phyloP scores from a whole-genome alignment of 2,329 filamentous ascomycete species.

The Cryphonectria parasitica region DNA sequence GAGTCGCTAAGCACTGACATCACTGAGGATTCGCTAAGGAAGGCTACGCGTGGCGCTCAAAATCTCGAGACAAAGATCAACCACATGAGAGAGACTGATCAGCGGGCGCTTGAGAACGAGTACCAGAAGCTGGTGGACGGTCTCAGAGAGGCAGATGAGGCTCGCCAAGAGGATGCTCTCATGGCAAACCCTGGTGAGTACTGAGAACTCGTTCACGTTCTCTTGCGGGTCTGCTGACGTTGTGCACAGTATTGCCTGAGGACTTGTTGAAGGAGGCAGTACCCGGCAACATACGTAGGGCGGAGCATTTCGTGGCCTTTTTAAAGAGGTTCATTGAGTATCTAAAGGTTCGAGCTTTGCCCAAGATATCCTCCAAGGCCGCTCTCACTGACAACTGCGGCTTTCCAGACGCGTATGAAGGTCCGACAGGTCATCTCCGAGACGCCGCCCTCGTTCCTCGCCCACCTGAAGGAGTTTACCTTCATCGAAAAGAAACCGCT shows the following conservation, averaged over 20 bases:
- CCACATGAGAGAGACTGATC: conserved; percentile 95
- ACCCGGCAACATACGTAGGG: conserved; percentile 92
- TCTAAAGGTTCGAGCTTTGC: conserved; percentile 63
- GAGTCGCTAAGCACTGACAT: conserved; percentile 96
- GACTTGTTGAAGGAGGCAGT: conserved; percentile 95
- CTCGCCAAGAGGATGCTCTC: conserved; percentile 90
- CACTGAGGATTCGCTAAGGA: conserved; percentile 90
- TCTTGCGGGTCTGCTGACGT: background rate
- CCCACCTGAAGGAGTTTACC: conserved; percentile 91
- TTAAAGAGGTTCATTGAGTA: conserved; percentile 97
- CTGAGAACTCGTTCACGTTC: too few relatives aligned
- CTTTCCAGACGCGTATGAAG: conserved; percentile 87
- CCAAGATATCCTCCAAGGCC: conserved; percentile 21
- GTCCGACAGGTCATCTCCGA: conserved; percentile 97
- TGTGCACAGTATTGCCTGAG: conserved; percentile 73
- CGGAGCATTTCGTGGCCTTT: conserved; percentile 95
- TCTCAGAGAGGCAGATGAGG: conserved; percentile 83
- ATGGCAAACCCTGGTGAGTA: conserved; percentile 81
- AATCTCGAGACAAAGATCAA: conserved; percentile 89
- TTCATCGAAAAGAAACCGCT: conserved; percentile 97
- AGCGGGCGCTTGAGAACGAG: conserved; percentile 91
- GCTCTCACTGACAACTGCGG: background rate
- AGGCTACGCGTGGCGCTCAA: conserved; percentile 85
- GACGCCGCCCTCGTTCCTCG: conserved; percentile 90
- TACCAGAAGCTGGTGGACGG: conserved; percentile 96